Percentiles rank a stretch among this genome's conserved stretches.
Conservation (phyloP, 2,329 filamentous ascomycete genomes). For the Neopestalotiopsis clavispora region DNA sequence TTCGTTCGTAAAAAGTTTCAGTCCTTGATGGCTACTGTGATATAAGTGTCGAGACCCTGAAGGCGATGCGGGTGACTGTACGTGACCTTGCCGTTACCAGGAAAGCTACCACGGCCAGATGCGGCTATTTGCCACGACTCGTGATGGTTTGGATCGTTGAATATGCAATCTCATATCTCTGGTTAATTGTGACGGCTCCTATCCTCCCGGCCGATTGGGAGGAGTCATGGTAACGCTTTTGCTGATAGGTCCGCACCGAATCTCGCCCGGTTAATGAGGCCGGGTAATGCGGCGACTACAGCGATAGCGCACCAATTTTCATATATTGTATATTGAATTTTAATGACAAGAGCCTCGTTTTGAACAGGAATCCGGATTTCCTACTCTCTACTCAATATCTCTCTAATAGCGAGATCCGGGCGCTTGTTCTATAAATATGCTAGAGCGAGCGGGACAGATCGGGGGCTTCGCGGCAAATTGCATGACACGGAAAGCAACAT, state of each 20-base stretch:
- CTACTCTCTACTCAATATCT: constrained; percentile 23
- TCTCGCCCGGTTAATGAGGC: constrained; percentile 34
- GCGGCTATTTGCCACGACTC: neutral
- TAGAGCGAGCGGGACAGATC: constrained; percentile 20
- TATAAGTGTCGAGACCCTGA: neutral
- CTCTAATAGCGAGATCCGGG: constrained; percentile 17
- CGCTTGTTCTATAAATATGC: constrained; percentile 27
- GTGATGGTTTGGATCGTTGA: constrained; percentile 7
- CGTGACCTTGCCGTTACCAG: neutral
- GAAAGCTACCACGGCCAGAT: neutral
- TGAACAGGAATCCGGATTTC: constrained; percentile 2
- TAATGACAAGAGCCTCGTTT: constrained; percentile 22
- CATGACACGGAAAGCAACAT: constrained; percentile 3
- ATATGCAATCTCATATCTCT: constrained; percentile 20
- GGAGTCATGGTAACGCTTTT: constrained; percentile 23
- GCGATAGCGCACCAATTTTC: constrained; percentile 26
- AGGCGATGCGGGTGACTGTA: neutral
- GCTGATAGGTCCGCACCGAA: constrained; percentile 28
- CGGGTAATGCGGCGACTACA: constrained; percentile 34
- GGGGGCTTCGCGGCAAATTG: constrained; percentile 18
- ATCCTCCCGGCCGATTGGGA: constrained; percentile 22
- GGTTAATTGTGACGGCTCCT: constrained; percentile 14
- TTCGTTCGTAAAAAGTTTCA: no score
- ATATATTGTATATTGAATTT: constrained; percentile 36
- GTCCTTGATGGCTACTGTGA: no score